Evolutionary conservation across 805 yeast species (phyloP).

Genomic region (Cephaloascus fragrans): DNA sequence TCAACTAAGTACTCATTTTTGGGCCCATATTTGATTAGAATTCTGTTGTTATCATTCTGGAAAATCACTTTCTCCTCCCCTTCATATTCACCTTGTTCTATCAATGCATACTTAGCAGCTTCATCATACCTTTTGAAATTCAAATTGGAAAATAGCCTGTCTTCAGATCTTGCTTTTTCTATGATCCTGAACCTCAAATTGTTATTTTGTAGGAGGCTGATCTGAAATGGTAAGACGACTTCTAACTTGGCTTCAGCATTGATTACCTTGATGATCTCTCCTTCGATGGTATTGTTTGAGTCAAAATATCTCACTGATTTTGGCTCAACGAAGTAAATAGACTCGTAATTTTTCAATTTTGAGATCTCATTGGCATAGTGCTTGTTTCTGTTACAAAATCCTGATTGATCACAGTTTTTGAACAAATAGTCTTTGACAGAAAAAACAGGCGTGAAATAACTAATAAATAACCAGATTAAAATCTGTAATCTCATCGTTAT

Average conservation of each 20-base stretch:
- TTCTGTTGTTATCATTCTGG: slow-evolving; percentile 7
- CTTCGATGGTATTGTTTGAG: slow-evolving; percentile 25
- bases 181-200: slow-evolving; percentile 56
- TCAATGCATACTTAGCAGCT: slow-evolving; percentile 51
- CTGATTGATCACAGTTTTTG: slow-evolving; percentile 70
- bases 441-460: slow-evolving; percentile 5
- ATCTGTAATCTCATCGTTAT: no score
- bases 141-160: slow-evolving; percentile 11
- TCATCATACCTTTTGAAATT: slow-evolving; percentile 48
- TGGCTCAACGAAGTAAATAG: not conserved
- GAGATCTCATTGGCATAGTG: slow-evolving; percentile 39
- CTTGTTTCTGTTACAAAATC: slow-evolving; percentile 77
- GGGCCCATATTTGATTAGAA: slow-evolving; percentile 24
- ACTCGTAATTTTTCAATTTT: not conserved
- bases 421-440: slow-evolving; percentile 58
- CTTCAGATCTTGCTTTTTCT: slow-evolving; percentile 40
- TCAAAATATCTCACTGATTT: slow-evolving; percentile 16
- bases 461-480: no score
- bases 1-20: slow-evolving; percentile 27
- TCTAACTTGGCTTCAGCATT: slow-evolving; percentile 23
- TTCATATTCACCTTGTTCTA: slow-evolving; percentile 11
- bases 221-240: slow-evolving; percentile 44
- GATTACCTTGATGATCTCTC: slow-evolving; percentile 35
- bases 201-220: slow-evolving; percentile 47
- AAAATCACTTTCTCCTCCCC: slow-evolving; percentile 7